Evolutionary conservation across 2,329 filamentous ascomycete genomes (phyloP), one percentile per base, ranked within the genome.

Genomic region (Endocalyx cinctus): DNA sequence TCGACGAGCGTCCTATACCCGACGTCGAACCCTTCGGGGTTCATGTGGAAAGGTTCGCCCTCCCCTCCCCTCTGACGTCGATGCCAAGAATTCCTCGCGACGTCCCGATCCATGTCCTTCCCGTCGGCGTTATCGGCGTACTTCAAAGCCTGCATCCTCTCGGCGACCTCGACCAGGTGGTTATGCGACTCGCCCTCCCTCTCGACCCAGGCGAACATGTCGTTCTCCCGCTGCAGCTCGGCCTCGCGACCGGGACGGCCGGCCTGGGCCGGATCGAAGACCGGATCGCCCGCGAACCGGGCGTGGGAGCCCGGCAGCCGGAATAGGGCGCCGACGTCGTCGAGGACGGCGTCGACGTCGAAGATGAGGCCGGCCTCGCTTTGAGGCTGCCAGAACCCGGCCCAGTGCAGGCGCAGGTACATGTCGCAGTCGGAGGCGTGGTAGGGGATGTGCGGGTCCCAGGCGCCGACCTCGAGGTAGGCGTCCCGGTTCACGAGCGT

Each of bases 401-500:
- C 58, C 60, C 59, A 64, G 34, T 62, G 55, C 10, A 67, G 43
- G 7, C 63, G 58, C n/a, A 57, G 50, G 41, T 69, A 64, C 57
- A 66, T 62, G 33, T 66, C 65, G 45, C 63, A 71, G 46, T 72
- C 67, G 18, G 61, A 56, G 23, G 57, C 55, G 39, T 70, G 65
- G 48, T 62, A 71, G 1, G 67, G 66, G 29, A 74, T 70, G 29
- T 66, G 57, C 0, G 64, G 65, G 42, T 74, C 70, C 66, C 69
- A 74, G 10, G 51, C 63, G 10, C 71, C 53, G 25, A 67, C 58
- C 4, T 60, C 52, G 28, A 60, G 54, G 40, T 62, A 67, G 1
- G 64, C 59, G 17, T 58, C 56, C 16, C 64, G 62, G 38, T 72
- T 71, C 17, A 74, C 63, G 4, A 67, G 55, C 0, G 68, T 62